phyloP scores from a whole-genome alignment of 1,284 basidiomycete species.

The Meira nashicola region DNA sequence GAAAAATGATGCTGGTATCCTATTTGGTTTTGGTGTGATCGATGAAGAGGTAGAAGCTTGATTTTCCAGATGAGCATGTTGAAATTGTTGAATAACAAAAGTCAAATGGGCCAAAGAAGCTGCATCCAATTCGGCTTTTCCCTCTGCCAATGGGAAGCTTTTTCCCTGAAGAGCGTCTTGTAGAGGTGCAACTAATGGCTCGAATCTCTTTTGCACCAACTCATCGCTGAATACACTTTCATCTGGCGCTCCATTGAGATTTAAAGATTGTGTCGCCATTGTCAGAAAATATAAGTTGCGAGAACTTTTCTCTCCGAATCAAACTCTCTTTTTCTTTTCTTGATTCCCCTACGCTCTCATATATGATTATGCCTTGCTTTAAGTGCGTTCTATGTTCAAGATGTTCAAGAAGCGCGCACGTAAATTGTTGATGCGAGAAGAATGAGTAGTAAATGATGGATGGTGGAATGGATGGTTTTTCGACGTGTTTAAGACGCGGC shows the following conservation, averaged over 20 bases:
- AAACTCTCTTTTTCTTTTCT: no score
- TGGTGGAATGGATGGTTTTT: no score
- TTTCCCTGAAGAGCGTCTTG: constrained; percentile 6
- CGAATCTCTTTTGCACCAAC: constrained; percentile 14
- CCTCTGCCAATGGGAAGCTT: constrained; percentile 4
- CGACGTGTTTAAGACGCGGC: no score
- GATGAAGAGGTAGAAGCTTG: constrained; percentile 31
- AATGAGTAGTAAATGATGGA: no score
- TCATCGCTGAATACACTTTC: constrained; percentile 18
- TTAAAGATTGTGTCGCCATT: constrained; percentile 11
- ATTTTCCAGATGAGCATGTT: constrained; percentile 40
- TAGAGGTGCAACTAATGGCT: constrained; percentile 20
- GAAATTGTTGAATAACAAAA: constrained; percentile 38
- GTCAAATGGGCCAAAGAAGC: constrained; percentile 20
- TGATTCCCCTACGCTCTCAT: no score
- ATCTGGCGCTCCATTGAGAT: constrained; percentile 28
- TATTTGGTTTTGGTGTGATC: constrained; percentile 28
- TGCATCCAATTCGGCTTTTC: constrained; percentile 5
- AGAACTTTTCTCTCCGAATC: no score
- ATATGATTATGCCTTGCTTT: no score
- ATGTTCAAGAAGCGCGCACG: no score
- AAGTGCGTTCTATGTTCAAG: no score
- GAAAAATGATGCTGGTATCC: constrained; percentile 41
- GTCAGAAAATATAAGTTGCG: no score
- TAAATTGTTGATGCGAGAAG: no score